Base-by-base conservation (phyloP, 805 yeast species). In the Metschnikowia santaceciliae region DNA sequence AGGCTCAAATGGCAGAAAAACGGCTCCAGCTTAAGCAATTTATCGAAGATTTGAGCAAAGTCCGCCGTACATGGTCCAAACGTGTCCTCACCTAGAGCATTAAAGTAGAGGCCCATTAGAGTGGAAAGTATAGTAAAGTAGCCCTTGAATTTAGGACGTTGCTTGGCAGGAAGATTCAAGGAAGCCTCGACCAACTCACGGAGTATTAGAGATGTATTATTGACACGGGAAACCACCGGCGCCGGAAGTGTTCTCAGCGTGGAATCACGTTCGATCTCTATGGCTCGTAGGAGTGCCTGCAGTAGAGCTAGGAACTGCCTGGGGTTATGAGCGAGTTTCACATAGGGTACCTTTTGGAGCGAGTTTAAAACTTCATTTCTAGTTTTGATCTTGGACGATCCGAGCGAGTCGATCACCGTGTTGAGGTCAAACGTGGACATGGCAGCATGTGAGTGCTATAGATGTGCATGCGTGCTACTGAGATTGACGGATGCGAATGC, bases 211-310 rank as follows among this genome's bases (percentile, higher is more conserved):
- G 73, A 66, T 0, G 70, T 73, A 15, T 56, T 60, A 17, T 69
- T 56, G 6, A 71, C 58, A 47, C 77, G 58, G 8, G 53, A 50
- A 22, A 65, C 67, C 2, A 65, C 65, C 4, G 70, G 54, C 8
- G 55, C 46, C 0, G 74, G 48, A 6, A 58, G 55, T 42, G 51
- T 64, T 49, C 61, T 62, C 17, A 44, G 66, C 51, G 61, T 70
- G 3, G 63, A 38, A 1, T 61, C 55, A n/a, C 67, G 60, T 51
- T 81, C 85, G 14, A 56, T 56, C 32, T 67, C 72, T 55, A 62
- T 46, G 61, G 64, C 52, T 13, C 55, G 56, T n/a, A 69, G 57
- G 2, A 69, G 52, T 5, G 69, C 65, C n/a, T 52, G 51, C 6
- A 57, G 46, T 32, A 72, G 51, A 3, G 56, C 44, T 32, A 56